Evolutionary conservation across 768 basidiomycete species (phyloP).

Genomic region (Pleurotus sapidus): DNA sequence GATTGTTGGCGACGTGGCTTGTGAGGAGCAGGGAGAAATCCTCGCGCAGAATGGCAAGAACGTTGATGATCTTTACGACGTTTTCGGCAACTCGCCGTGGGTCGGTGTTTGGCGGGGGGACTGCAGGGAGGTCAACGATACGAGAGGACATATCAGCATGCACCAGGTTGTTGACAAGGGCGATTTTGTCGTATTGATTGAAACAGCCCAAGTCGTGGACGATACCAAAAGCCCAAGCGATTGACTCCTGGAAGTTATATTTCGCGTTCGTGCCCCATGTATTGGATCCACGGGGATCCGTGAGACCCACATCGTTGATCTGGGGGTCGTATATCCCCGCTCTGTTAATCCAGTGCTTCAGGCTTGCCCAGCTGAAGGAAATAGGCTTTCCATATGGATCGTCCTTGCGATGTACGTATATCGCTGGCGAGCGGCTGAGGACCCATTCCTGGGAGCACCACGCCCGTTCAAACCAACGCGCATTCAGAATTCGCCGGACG

Average conservation of each 20-base stretch:
- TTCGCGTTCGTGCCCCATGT: neutral
- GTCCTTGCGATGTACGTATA: neutral
- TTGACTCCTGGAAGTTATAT: neutral
- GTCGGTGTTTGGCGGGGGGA: neutral
- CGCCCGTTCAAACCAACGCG: conserved; percentile 2
- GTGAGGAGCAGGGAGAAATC: conserved; percentile 4
- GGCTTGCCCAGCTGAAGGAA: conserved; percentile 1
- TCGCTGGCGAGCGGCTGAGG: conserved; percentile 1
- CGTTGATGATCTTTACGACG: neutral
- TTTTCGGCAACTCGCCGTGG: neutral
- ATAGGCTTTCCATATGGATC: neutral
- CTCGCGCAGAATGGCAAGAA: neutral
- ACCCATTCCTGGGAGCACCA: conserved; percentile 8
- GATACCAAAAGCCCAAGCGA: conserved; percentile 6
- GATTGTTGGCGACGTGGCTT: neutral
- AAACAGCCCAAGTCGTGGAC: conserved; percentile 5
- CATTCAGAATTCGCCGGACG: neutral
- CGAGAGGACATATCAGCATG: neutral
- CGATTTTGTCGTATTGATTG: conserved; percentile 6
- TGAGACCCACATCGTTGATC: neutral
- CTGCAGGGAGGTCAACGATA: neutral
- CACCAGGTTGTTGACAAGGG: conserved; percentile 1
- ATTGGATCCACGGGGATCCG: conserved; percentile 1
- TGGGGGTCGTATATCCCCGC: neutral
- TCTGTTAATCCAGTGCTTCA: conserved; percentile 3